Base-by-base conservation (phyloP, 75 land plant species). In the Cunninghamia lanceolata region DNA sequence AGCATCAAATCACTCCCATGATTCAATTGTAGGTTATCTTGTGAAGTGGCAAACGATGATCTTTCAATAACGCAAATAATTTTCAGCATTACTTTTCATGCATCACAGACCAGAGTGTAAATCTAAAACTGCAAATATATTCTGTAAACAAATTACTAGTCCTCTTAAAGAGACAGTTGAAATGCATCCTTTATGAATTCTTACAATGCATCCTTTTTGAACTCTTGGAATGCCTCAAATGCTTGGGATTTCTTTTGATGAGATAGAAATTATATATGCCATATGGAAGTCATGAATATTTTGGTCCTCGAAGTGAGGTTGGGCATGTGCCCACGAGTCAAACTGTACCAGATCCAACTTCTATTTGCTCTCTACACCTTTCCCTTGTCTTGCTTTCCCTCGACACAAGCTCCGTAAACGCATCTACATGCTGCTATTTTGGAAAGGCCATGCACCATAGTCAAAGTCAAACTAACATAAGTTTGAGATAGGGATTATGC, bases 1-100 rank as follows among this genome's bases (percentile, higher is more conserved):
- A 75, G 6, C 43, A 16, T 82, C 77, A 85, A 85, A 32, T 21
- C 16, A 43, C 47, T 9, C 86, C 36, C 83, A 43, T 40, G 85
- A 86, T 38, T 83, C 83, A 82, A 28, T 40, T 39, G 19, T 39
- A 76, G 7, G 39, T 36, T 39, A 76, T 76, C 79, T 4, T 14
- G 77, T 74, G 39, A 2, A 74, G 39, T 35, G 17, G 35, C 76
- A 73, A 30, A 2, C 38, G n/a, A 73, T 73, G 76, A 32, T 13
- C 76, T 75, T 38, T 75, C 17, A 75, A 76, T 76, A 76, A 19
- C 13, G 14, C 36, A 75, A 15, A 36, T 34, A 75, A 14, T 4
- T 16, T 16, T 5, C 79, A 6, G 36, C 10, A 35, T 38, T 76
- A 76, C 25, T 73, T 32, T 73, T 19, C 39, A 35, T 17, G 79